Conservation (phyloP, 768 basidiomycete species). For the Mycena polygramma region DNA sequence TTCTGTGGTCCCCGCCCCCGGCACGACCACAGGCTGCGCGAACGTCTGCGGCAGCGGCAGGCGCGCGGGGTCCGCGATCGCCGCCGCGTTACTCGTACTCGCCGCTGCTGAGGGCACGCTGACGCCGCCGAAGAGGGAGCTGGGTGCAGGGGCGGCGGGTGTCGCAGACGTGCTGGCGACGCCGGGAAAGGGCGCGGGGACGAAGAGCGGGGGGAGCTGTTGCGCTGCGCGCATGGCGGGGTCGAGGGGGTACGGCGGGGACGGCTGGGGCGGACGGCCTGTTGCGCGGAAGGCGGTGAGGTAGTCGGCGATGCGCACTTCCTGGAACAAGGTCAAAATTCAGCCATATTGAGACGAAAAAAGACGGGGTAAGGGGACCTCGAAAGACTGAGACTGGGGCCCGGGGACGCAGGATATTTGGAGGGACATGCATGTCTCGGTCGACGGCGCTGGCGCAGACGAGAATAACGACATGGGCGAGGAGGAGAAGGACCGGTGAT, state of each 20-base stretch:
- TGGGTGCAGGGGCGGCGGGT: neutral
- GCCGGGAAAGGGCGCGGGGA: conserved; percentile 42
- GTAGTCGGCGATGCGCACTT: conserved; percentile 55
- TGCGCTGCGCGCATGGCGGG: conserved; percentile 49
- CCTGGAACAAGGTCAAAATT: conserved; percentile 42
- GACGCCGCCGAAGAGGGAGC: neutral
- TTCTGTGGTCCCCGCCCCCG: conserved; percentile 20
- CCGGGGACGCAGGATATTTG: neutral
- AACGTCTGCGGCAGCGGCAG: conserved; percentile 49
- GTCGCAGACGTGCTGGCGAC: neutral
- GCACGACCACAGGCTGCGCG: conserved; percentile 34
- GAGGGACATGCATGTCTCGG: conserved; percentile 32
- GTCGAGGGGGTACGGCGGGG: conserved; percentile 51
- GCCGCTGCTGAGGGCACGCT: no score
- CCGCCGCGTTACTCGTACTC: neutral
- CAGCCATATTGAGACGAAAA: neutral
- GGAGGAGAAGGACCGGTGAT: no score
- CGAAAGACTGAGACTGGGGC: conserved; percentile 31
- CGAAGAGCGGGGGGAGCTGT: conserved; percentile 55
- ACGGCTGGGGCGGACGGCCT: conserved; percentile 50
- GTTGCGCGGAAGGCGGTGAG: conserved; percentile 49
- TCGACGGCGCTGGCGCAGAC: neutral
- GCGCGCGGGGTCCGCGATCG: conserved; percentile 27
- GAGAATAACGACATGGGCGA: no score
- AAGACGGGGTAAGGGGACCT: conserved; percentile 16